Percentiles rank a stretch among this genome's conserved stretches.
Conservation (phyloP, 2,329 filamentous ascomycete genomes). For the Aspergillus novoparasiticus region DNA sequence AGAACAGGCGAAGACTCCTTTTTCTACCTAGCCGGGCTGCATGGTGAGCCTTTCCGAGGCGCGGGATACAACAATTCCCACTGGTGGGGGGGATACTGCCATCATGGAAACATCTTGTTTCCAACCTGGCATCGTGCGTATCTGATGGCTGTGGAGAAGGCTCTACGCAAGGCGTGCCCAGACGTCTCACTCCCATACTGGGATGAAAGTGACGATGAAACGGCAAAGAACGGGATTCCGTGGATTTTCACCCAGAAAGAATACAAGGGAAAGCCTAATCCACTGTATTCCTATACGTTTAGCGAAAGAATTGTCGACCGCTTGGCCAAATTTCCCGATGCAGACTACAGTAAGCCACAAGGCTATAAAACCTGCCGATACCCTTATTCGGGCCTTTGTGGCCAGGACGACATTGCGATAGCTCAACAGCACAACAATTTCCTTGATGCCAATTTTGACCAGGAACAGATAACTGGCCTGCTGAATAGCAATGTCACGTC, state of each 20-base stretch:
- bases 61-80: constrained; percentile 16
- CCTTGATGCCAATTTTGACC: background rate
- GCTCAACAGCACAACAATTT: background rate
- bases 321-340: background rate
- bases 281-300: background rate
- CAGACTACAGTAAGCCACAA: background rate
- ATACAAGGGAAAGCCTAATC: background rate
- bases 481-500: no score
- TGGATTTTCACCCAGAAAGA: no score
- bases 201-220: constrained; percentile 1
- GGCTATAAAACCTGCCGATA: constrained; percentile 2
- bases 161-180: constrained; percentile 10
- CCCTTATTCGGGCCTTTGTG: constrained; percentile 3
- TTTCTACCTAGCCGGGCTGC: constrained; percentile 29
- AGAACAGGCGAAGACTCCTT: constrained; percentile 23
- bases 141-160: constrained; percentile 26
- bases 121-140: constrained; percentile 37
- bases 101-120: constrained; percentile 32
- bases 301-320: background rate
- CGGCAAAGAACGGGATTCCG: background rate
- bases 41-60: constrained; percentile 32
- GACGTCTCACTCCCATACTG: constrained; percentile 1
- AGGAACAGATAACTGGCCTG: no score
- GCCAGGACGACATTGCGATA: background rate
- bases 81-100: constrained; percentile 36